These are phyloP conservation scores for Achaetomiella virescens DNA, from an alignment of 495 filamentous ascomycete species.

Conservation along the genomic window DNA sequence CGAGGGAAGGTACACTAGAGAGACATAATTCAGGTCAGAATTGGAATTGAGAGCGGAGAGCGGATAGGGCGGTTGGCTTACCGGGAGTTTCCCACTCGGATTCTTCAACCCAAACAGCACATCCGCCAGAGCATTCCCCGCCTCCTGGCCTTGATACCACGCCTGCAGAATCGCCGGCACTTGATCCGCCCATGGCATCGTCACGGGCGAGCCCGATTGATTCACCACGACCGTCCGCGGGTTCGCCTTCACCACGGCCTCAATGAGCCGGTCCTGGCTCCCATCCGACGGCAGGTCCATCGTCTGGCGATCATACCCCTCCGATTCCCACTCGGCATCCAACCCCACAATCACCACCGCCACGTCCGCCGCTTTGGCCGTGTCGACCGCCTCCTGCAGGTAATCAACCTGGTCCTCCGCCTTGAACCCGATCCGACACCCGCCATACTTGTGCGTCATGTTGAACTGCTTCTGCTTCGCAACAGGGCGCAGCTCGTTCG, in stretches of 20 bases:
- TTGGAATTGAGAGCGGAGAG: too few relatives aligned
- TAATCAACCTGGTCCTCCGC: slow-evolving; percentile 63
- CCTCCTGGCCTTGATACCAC: slow-evolving; percentile 84
- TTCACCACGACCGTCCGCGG: slow-evolving; percentile 71
- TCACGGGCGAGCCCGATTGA: slow-evolving; percentile 77
- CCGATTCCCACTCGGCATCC: slow-evolving; percentile 82
- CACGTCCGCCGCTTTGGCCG: slow-evolving; percentile 63
- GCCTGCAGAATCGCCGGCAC: slow-evolving; percentile 67
- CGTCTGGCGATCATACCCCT: slow-evolving; percentile 74
- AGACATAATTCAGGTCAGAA: slow-evolving; percentile 31
- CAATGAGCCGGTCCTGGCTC: slow-evolving; percentile 68
- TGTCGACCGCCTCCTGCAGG: slow-evolving; percentile 62
- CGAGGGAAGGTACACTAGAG: slow-evolving; percentile 57
- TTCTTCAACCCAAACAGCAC: slow-evolving; percentile 79
- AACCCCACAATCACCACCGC: slow-evolving; percentile 76
- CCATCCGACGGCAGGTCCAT: slow-evolving; percentile 72
- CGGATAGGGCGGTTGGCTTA: slow-evolving; percentile 23
- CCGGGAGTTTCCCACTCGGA: slow-evolving; percentile 81
- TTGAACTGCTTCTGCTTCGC: slow-evolving; percentile 44
- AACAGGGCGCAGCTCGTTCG: slow-evolving; percentile 54
- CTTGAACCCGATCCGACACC: slow-evolving; percentile 71
- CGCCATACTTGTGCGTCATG: slow-evolving; percentile 58
- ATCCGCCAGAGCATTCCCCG: slow-evolving; percentile 78
- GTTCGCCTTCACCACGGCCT: slow-evolving; percentile 62
- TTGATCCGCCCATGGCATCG: slow-evolving; percentile 72